These are phyloP conservation scores for Byssochlamys sp. DNA, from an alignment of 2,329 filamentous ascomycete species.

Conservation along the genomic window DNA sequence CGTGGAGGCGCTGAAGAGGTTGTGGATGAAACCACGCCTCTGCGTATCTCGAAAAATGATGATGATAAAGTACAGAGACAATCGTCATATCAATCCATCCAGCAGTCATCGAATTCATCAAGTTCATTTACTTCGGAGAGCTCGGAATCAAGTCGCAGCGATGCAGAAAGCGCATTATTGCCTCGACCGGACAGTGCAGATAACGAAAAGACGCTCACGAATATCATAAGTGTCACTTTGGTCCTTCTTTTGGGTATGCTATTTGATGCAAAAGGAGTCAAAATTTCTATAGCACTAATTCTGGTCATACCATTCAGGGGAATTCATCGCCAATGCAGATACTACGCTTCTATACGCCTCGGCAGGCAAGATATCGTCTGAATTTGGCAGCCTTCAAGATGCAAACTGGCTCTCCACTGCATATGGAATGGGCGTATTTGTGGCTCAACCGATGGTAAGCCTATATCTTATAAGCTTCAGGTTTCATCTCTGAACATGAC, in stretches of 20 bases:
- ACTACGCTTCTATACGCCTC: slow-evolving; percentile 57
- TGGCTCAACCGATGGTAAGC: slow-evolving; percentile 45
- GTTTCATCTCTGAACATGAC: background rate
- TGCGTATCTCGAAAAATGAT: background rate
- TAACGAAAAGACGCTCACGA: slow-evolving; percentile 4
- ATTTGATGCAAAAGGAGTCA: background rate
- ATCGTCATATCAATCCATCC: background rate
- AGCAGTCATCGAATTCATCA: background rate
- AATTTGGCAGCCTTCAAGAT: slow-evolving; percentile 48
- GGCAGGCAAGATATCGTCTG: slow-evolving; percentile 52
- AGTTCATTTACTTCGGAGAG: too few relatives aligned
- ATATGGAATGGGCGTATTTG: slow-evolving; percentile 43
- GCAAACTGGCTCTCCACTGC: slow-evolving; percentile 51
- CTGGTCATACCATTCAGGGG: slow-evolving; percentile 30
- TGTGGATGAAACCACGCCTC: background rate
- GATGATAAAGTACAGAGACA: background rate
- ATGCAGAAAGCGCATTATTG: background rate
- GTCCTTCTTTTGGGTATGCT: slow-evolving; percentile 21
- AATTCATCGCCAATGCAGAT: slow-evolving; percentile 59
- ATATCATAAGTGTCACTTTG: slow-evolving; percentile 17
- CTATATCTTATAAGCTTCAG: background rate
- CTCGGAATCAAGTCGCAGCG: background rate
- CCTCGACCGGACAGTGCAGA: background rate
- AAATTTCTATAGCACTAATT: background rate
- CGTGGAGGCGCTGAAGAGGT: background rate